Evolutionary conservation across 2,329 filamentous ascomycete species (phyloP).

Genomic region (Geosmithia flava): DNA sequence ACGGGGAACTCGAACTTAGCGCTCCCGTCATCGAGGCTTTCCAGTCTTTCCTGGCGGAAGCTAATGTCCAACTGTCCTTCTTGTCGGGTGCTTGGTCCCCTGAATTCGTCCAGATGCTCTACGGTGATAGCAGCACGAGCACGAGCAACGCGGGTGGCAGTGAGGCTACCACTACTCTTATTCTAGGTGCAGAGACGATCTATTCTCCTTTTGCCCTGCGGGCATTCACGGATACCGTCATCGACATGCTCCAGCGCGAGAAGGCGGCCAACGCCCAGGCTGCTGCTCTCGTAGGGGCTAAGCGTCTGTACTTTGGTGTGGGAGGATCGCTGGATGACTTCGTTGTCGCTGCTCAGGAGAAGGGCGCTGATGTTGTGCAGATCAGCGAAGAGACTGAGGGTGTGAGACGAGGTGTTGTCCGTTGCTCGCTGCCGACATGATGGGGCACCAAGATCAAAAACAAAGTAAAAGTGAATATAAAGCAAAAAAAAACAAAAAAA

Average conservation of each 20-base stretch:
- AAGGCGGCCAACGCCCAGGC: conserved; percentile 12
- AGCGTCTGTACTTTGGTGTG: conserved; percentile 74
- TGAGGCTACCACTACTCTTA: conserved; percentile 23
- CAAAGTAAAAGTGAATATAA: background rate
- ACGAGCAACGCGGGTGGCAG: conserved; percentile 4
- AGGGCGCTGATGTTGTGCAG: conserved; percentile 34
- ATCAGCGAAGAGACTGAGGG: conserved; percentile 48
- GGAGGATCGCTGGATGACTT: conserved; percentile 74
- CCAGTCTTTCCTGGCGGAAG: conserved; percentile 32
- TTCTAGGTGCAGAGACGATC: conserved; percentile 72
- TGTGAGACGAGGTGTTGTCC: conserved; percentile 48
- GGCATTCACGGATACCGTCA: conserved; percentile 56
- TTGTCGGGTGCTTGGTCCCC: conserved; percentile 65
- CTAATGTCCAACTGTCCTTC: conserved; percentile 47
- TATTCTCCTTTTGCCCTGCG: conserved; percentile 63
- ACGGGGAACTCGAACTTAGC: conserved; percentile 53
- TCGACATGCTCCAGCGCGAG: conserved; percentile 41
- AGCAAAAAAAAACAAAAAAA: background rate
- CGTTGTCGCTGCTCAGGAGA: conserved; percentile 33
- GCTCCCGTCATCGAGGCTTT: conserved; percentile 47
- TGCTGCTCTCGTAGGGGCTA: conserved; percentile 59
- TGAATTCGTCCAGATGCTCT: conserved; percentile 49
- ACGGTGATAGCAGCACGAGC: conserved; percentile 11
- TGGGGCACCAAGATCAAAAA: background rate
- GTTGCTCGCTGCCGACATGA: conserved; percentile 23